Percentiles rank a stretch among this genome's conserved stretches.
Conservation (phyloP, 2,329 filamentous ascomycete species). For the Stagonosporopsis chrysanthemi region DNA sequence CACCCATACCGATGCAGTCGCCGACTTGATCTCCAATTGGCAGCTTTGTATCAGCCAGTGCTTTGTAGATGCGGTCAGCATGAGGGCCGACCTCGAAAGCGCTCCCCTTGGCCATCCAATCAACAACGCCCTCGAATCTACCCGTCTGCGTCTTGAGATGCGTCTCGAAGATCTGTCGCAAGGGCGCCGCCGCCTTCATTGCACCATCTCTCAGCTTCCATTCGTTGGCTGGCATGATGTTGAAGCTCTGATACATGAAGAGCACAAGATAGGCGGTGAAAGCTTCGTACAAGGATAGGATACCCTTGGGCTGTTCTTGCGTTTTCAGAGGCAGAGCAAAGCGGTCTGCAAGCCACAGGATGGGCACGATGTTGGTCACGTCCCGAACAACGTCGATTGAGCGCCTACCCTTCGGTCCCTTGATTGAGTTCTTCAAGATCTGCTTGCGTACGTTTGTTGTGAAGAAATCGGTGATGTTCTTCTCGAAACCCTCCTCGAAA, state of each 20-base stretch:
- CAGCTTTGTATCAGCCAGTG: slow-evolving; percentile 55
- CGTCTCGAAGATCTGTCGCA: slow-evolving; percentile 71
- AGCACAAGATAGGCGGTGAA: slow-evolving; percentile 68
- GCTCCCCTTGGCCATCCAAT: slow-evolving; percentile 56
- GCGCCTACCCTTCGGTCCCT: slow-evolving; percentile 54
- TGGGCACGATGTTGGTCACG: slow-evolving; percentile 71
- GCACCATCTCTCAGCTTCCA: slow-evolving; percentile 59
- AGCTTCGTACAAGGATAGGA: slow-evolving; percentile 56
- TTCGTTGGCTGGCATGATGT: slow-evolving; percentile 58
- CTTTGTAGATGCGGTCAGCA: slow-evolving; percentile 62
- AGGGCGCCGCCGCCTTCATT: slow-evolving; percentile 65
- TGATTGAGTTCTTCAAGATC: slow-evolving; percentile 56
- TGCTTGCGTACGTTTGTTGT: slow-evolving; percentile 57
- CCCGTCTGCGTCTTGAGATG: slow-evolving; percentile 68
- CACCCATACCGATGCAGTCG: slow-evolving; percentile 59
- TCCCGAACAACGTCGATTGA: slow-evolving; percentile 67
- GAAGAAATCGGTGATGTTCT: slow-evolving; percentile 71
- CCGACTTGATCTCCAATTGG: slow-evolving; percentile 58
- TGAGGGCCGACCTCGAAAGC: slow-evolving; percentile 62
- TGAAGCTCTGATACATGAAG: slow-evolving; percentile 66
- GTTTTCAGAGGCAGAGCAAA: slow-evolving; percentile 75
- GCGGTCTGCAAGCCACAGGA: slow-evolving; percentile 68
- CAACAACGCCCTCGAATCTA: slow-evolving; percentile 62
- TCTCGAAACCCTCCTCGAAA: slow-evolving; percentile 68
- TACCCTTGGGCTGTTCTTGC: slow-evolving; percentile 64